These are phyloP conservation scores for Pichia ethanolica DNA, from an alignment of 805 yeast species.

Conservation along the genomic window DNA sequence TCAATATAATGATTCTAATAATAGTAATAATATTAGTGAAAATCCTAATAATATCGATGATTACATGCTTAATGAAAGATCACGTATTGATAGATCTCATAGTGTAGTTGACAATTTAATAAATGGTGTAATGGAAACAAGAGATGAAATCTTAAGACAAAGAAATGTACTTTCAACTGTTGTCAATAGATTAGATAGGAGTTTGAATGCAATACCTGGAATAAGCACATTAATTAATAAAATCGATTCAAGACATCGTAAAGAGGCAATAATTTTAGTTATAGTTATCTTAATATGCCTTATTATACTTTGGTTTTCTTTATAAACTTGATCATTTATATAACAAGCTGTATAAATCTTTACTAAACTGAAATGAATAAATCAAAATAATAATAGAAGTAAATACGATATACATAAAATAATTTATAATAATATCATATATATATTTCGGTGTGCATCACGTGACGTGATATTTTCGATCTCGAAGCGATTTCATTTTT, in stretches of 20 bases:
- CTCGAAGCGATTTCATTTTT: too few species aligned
- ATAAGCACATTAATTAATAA: conserved; percentile 64
- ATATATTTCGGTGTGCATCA: too few species aligned
- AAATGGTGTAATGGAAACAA: conserved; percentile 79
- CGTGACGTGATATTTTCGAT: too few species aligned
- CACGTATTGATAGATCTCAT: conserved; percentile 66
- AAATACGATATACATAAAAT: too few species aligned
- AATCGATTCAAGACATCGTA: conserved; percentile 81
- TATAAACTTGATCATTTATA: conserved; percentile 1
- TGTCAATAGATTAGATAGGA: conserved; percentile 51
- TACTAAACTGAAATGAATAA: too few species aligned
- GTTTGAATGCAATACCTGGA: conserved; percentile 74
- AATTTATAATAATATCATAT: too few species aligned
- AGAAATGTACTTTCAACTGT: conserved; percentile 56
- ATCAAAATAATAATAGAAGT: too few species aligned
- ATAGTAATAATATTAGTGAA: conserved; percentile 12
- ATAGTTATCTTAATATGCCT: conserved; percentile 66
- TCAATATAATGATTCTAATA: conserved; percentile 39
- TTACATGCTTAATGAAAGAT: conserved; percentile 71
- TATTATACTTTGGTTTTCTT: conserved; percentile 42
- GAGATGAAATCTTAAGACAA: conserved; percentile 78
- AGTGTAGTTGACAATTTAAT: conserved; percentile 71
- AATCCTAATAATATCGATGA: conserved; percentile 14
- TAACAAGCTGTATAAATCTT: background rate
- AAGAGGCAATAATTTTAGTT: conserved; percentile 83